Evolutionary conservation across 352 stramenopile genomes (phyloP), one percentile per base, ranked within the genome.

Genomic region (Pythium biforme): DNA sequence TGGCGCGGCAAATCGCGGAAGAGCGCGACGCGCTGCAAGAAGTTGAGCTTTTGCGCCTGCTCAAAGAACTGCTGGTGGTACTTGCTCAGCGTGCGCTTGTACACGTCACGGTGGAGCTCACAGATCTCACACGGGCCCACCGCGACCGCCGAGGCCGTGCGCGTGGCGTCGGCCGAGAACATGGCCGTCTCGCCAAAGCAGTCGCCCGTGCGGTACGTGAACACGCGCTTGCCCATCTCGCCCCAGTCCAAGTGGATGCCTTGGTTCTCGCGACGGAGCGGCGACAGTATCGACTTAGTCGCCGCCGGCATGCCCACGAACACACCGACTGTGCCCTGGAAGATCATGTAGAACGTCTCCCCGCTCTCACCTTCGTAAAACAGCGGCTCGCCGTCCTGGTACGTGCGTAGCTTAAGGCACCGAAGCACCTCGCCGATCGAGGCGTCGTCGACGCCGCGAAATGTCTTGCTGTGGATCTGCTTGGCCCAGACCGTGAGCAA

Each of bases 301-400:
- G 57, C 55, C 60, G 64, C 26, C 46, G 78, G 15, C 70, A 67
- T 68, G n/a, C 69, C 79, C 19, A 77, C 72, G 49, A 81, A 88
- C 23, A 88, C 79, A 1, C 70, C 76, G 20, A 88, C 72, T 10
- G 62, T 77, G 45, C 79, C 79, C 11, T 81, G 53, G n/a, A 84
- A 72, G 10, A 83, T 25, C 17, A 86, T 67, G 59, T 83, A 88
- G 56, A 86, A 88, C 6, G 69, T 69, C 43, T 86, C 64, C 11
- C 79, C 79, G 31, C 73, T 72, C 17, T 88, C 76, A 23, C 79
- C 79, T 66, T 88, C 72, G 41, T 76, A 76, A 56, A 88, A 88
- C 19, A 88, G 68, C 14, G 68, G 58, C 8, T 83, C 73, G 19
- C 74, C 73, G 45, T 83, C 76, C 49, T 74, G 51, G 27, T 79